Evolutionary conservation across 768 basidiomycete species (phyloP).

Genomic region (Candolleomyces efflorescens): DNA sequence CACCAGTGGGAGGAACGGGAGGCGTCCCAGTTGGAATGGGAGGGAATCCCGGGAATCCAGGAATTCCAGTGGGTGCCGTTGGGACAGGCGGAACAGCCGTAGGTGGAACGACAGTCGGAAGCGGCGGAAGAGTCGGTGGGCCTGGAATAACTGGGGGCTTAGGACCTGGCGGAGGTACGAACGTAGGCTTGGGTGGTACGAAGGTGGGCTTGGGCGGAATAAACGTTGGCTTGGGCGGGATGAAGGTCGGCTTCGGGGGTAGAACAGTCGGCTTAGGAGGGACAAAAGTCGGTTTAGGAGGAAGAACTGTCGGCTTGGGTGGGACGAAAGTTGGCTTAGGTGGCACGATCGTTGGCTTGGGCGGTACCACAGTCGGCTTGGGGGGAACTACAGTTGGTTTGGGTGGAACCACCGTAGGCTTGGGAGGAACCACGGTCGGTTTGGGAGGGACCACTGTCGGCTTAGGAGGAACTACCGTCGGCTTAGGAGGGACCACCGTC

Average conservation of each 20-base stretch:
- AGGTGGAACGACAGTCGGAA: constrained; percentile 2
- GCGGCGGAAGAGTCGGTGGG: no score
- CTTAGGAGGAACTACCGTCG: neutral
- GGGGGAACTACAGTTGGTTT: constrained; percentile 6
- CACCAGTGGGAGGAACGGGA: neutral
- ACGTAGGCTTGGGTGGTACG: constrained; percentile 5
- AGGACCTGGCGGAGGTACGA: neutral
- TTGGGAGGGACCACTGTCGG: neutral
- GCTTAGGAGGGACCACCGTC: neutral
- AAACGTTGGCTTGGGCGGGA: constrained; percentile 5
- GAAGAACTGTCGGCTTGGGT: constrained; percentile 2
- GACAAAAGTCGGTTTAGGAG: neutral
- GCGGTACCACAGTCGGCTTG: neutral
- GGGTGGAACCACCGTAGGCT: constrained; percentile 3
- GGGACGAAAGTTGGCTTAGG: constrained; percentile 7
- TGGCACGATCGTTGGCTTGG: neutral
- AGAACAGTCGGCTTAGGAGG: neutral
- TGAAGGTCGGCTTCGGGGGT: constrained; percentile 5
- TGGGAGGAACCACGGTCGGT: neutral
- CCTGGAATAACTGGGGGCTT: constrained; percentile 1
- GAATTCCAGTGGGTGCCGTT: no score
- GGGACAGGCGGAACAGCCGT: neutral
- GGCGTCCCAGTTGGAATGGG: neutral
- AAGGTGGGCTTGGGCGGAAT: neutral
- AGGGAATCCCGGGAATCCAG: neutral